These are phyloP conservation scores for Fusarium miscanthi DNA, from an alignment of 2,329 filamentous ascomycete species.

Conservation along the genomic window DNA sequence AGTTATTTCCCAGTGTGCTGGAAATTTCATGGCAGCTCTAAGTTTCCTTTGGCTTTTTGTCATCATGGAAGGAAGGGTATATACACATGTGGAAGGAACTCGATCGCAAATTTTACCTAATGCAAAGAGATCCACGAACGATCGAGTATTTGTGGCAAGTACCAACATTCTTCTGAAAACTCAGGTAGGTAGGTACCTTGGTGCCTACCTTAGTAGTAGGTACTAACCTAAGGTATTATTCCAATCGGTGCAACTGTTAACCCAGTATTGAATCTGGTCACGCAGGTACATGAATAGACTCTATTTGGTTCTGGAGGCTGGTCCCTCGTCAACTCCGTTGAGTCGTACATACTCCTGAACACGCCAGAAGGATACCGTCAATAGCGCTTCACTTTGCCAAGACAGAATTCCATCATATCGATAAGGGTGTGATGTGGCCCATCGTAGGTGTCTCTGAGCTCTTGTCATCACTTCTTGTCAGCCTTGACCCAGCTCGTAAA, in stretches of 20 bases:
- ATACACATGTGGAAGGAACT: background rate
- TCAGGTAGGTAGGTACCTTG: no score
- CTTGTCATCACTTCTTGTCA: constrained; percentile 38
- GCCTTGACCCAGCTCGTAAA: constrained; percentile 79
- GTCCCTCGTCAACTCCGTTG: background rate
- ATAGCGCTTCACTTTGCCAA: background rate
- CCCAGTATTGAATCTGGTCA: background rate
- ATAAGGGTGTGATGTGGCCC: background rate
- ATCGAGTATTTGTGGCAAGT: background rate
- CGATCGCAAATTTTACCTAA: background rate
- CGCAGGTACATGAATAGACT: background rate
- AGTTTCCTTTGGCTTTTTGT: background rate
- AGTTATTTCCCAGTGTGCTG: background rate
- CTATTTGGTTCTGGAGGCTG: background rate
- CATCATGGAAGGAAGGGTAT: background rate
- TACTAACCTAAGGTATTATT: background rate
- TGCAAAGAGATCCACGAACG: background rate
- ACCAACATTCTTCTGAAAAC: background rate
- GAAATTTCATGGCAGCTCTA: background rate
- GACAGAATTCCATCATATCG: background rate
- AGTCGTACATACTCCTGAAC: background rate
- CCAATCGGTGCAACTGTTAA: background rate
- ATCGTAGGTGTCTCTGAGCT: background rate
- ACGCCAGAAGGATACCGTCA: background rate
- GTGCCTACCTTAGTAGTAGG: no score